Conservation (phyloP, 106 monocot species). For the Dendrobium officinale region DNA sequence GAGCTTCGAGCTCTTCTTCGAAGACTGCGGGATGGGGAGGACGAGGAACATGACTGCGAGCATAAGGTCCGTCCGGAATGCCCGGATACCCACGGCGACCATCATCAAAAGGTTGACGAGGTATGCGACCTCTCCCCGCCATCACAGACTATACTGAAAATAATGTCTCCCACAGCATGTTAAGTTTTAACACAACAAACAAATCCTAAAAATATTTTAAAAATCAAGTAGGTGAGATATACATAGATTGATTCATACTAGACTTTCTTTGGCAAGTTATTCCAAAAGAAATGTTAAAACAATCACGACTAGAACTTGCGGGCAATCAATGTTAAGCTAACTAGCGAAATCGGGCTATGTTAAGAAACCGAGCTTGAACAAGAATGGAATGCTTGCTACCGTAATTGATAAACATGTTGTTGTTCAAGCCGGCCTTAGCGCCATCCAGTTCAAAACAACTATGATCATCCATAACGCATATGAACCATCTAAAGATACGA, state of each 20-base stretch:
- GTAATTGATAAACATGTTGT: neutral
- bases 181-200: neutral
- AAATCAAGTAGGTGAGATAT: neutral
- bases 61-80: slow-evolving; percentile 31
- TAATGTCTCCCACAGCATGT: neutral
- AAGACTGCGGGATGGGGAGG: slow-evolving; percentile 26
- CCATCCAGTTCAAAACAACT: neutral
- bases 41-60: slow-evolving; percentile 23
- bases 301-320: neutral
- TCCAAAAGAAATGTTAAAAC: neutral
- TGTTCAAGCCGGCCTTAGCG: too few species aligned
- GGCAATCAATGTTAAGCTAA: neutral
- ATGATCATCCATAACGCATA: neutral
- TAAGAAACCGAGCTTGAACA: neutral
- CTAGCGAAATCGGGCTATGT: neutral
- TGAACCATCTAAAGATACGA: neutral
- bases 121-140: slow-evolving; percentile 45
- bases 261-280: neutral
- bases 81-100: slow-evolving; percentile 28
- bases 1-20: slow-evolving; percentile 47
- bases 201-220: neutral
- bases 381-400: neutral
- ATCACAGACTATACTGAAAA: slow-evolving; percentile 14
- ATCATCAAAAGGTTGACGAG: slow-evolving; percentile 32
- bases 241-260: neutral